Percentiles rank a stretch among this genome's conserved stretches.
Conservation (phyloP, 2,329 filamentous ascomycete genomes). For the Paracamarosporium sp. region DNA sequence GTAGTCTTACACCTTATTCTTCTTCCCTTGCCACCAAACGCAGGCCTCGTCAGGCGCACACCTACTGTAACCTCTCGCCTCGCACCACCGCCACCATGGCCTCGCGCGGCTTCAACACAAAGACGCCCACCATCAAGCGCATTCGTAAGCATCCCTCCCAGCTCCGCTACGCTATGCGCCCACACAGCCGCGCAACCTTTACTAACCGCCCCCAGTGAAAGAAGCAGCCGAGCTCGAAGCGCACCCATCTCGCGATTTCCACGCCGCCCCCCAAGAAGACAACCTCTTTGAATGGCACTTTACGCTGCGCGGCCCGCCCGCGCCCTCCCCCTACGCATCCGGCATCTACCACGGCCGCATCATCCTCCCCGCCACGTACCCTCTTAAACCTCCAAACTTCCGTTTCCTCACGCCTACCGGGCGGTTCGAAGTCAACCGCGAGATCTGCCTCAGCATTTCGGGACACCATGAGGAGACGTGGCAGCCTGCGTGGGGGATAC, state of each 20-base stretch:
- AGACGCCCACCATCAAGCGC: conserved; percentile 83
- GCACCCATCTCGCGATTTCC: conserved; percentile 83
- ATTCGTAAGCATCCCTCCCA: conserved; percentile 65
- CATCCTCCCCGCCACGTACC: conserved; percentile 86
- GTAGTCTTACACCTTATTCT: neutral
- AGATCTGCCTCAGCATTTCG: conserved; percentile 93
- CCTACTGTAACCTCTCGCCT: neutral
- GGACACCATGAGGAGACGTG: conserved; percentile 98
- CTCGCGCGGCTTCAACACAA: conserved; percentile 67
- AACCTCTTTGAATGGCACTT: conserved; percentile 99
- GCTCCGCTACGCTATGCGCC: conserved; percentile 8
- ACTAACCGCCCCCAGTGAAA: conserved; percentile 65
- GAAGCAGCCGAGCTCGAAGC: conserved; percentile 87
- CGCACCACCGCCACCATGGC: conserved; percentile 42
- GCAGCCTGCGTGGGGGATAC: conserved; percentile 97
- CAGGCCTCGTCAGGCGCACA: neutral
- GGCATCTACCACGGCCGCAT: conserved; percentile 98
- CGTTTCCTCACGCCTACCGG: conserved; percentile 92
- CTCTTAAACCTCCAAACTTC: conserved; percentile 91
- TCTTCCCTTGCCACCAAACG: neutral
- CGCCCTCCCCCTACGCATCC: conserved; percentile 74
- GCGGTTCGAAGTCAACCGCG: conserved; percentile 93
- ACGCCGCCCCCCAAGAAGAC: conserved; percentile 81
- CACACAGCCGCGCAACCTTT: conserved; percentile 31
- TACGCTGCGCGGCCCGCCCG: conserved; percentile 87